These are phyloP conservation scores for Sphaerulina vaccinii DNA, from an alignment of 2,329 filamentous ascomycete genomes.

Conservation along the genomic window DNA sequence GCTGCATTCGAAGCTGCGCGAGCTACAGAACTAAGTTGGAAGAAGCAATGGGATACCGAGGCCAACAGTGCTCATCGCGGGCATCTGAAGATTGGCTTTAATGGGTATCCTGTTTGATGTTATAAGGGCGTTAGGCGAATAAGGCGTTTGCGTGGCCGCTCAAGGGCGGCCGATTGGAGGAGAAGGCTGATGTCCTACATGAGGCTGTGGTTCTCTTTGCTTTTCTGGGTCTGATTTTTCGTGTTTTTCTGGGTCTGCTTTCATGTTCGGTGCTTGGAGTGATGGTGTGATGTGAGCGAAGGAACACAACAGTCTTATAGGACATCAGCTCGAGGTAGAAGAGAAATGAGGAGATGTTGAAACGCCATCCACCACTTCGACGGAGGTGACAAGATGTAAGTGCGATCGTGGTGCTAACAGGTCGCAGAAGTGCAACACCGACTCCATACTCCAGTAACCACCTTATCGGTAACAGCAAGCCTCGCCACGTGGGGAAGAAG, in stretches of 20 bases:
- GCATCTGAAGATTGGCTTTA: conserved; percentile 49
- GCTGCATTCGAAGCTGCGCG: conserved; percentile 69
- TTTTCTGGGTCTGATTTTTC: conserved; percentile 12
- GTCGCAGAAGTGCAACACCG: not conserved
- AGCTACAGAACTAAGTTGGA: conserved; percentile 68
- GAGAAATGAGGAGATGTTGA: conserved; percentile 3
- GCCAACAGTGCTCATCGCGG: conserved; percentile 51
- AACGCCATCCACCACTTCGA: conserved; percentile 5
- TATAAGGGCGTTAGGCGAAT: conserved; percentile 39
- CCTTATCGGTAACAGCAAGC: not conserved
- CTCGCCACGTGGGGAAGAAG: not conserved
- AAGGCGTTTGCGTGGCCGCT: conserved; percentile 25
- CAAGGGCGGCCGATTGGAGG: conserved; percentile 2
- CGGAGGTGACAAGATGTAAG: not conserved
- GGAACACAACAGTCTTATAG: conserved; percentile 23
- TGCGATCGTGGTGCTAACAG: not conserved
- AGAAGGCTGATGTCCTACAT: conserved; percentile 6
- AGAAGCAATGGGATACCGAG: conserved; percentile 71
- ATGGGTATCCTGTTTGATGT: conserved; percentile 50
- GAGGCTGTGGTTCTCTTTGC: conserved; percentile 7
- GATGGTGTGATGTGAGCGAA: too few relatives aligned
- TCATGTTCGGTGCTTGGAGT: conserved; percentile 4
- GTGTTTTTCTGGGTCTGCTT: conserved; percentile 2
- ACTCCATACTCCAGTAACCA: not conserved
- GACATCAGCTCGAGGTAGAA: conserved; percentile 13